A percentile compares a stretch with the other conserved stretches of the same genome.
phyloP scores from a whole-genome alignment of 2,329 filamentous ascomycete species.

The Fusarium buxicola region DNA sequence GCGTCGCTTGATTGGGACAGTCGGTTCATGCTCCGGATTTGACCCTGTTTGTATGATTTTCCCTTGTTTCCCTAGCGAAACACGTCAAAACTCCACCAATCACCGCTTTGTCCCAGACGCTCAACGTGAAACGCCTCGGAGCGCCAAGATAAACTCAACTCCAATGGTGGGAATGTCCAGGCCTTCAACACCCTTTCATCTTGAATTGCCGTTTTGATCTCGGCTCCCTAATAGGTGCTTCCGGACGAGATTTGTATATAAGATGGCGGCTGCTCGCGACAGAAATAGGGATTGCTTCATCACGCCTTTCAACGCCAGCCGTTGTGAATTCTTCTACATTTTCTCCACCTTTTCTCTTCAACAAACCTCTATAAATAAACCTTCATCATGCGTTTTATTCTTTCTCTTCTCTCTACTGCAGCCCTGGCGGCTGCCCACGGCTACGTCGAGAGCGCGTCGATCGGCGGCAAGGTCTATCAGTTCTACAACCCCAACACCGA shows the following conservation, averaged over 20 bases:
- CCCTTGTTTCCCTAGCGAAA: conserved; percentile 18
- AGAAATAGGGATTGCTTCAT: conserved; percentile 13
- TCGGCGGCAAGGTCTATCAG: conserved; percentile 52
- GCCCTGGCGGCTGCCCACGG: conserved; percentile 61
- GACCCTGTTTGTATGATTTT: conserved; percentile 11
- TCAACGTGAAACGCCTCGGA: conserved; percentile 27
- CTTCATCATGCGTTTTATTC: conserved; percentile 39
- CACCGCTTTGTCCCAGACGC: conserved; percentile 16
- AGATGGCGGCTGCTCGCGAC: conserved; percentile 10
- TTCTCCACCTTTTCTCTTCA: conserved; percentile 6
- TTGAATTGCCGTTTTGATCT: conserved; percentile 8
- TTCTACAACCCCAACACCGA: conserved; percentile 56
- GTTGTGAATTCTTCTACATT: conserved; percentile 8
- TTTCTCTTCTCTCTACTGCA: conserved; percentile 48
- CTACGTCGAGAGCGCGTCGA: conserved; percentile 59
- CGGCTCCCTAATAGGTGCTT: not conserved
- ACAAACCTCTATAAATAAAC: not conserved
- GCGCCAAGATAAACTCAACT: conserved; percentile 15
- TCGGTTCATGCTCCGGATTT: conserved; percentile 26
- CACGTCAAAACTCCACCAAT: conserved; percentile 34
- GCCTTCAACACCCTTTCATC: conserved; percentile 17
- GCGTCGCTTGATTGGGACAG: conserved; percentile 26
- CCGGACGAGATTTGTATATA: conserved; percentile 19
- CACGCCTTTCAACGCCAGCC: conserved; percentile 12
- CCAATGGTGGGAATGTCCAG: conserved; percentile 40